Evolutionary conservation across 1,139 yeast species (phyloP), one percentile per base, ranked within the genome.

Genomic region (Taphrina populina): DNA sequence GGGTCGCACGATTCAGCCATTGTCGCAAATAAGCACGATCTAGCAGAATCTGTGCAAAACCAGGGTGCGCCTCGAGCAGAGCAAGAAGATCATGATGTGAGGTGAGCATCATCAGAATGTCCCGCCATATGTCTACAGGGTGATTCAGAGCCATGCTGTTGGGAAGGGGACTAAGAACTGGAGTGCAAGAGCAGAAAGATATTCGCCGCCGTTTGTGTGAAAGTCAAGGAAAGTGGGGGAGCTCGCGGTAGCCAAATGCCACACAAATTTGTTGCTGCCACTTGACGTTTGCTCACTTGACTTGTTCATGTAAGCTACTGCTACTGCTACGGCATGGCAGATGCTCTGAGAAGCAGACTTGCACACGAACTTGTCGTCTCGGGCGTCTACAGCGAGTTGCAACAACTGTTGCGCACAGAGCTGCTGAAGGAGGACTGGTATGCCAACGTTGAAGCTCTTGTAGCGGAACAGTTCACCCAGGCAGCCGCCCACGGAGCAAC

Each of bases 101-200:
- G 6, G 19, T 17, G 19, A 43, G 2, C 8, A 19, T 10, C 19
- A 43, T n/a, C 11, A 43, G 19, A 11, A 43, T 43, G 17, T 43
- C 47, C 23, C 37, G 35, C 47, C 47, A 43, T 29, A 43, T 19
- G 29, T 43, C 47, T 8, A 17, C n/a, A 6, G 47, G 47, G 8
- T 20, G 17, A 7, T 17, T n/a, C 11, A 40, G 20, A 21, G 43
- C 27, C 43, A 37, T 37, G 39, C 20, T 34, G 17, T 5, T n/a
- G n/a, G n/a, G n/a, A n/a, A n/a, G n/a, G n/a, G n/a, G n/a, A n/a
- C n/a, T n/a, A n/a, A n/a, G n/a, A n/a, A n/a, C n/a, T n/a, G n/a
- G n/a, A n/a, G n/a, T n/a, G n/a, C n/a, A n/a, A n/a, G n/a, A n/a
- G n/a, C n/a, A n/a, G n/a, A n/a, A n/a, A n/a, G n/a, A n/a, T n/a